phyloP scores from a whole-genome alignment of 1,139 yeast species.

The Pneumocystis wakefieldiae region DNA sequence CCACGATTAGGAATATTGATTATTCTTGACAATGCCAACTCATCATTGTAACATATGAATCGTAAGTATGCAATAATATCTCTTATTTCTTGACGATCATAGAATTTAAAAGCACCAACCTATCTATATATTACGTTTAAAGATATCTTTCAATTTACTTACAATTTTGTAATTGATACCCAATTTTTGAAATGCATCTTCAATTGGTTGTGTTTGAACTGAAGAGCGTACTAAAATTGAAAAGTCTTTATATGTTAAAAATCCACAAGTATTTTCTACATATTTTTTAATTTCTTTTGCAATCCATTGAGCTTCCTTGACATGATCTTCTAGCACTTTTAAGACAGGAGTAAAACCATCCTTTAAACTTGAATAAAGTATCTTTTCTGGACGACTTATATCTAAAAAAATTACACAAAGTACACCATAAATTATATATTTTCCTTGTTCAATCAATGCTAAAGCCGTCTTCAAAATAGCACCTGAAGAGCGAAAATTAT shows the following conservation, averaged over 20 bases:
- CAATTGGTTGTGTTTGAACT: conserved; percentile 43
- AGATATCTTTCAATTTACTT: neutral
- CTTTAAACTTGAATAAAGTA: conserved; percentile 20
- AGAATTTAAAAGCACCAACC: conserved; percentile 58
- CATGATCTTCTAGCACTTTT: conserved; percentile 27
- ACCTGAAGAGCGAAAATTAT: conserved; percentile 70
- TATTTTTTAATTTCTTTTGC: conserved; percentile 36
- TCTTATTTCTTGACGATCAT: conserved; percentile 61
- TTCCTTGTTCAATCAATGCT: conserved; percentile 48
- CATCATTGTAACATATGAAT: conserved; percentile 43
- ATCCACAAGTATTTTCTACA: conserved; percentile 15
- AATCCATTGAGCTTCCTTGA: conserved; percentile 44
- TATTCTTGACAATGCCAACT: conserved; percentile 43
- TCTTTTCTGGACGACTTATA: conserved; percentile 11
- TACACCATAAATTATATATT: conserved; percentile 10
- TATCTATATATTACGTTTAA: neutral
- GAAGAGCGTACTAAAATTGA: conserved; percentile 58
- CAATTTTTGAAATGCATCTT: conserved; percentile 39
- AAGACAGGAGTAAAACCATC: conserved; percentile 33
- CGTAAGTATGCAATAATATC: conserved; percentile 50
- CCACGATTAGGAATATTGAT: conserved; percentile 52
- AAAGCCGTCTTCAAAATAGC: conserved; percentile 55
- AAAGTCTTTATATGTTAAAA: conserved; percentile 39
- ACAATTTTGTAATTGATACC: conserved; percentile 47
- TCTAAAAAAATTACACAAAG: neutral